Conservation (phyloP, 805 yeast genomes). For the Ogataea nonfermentans region DNA sequence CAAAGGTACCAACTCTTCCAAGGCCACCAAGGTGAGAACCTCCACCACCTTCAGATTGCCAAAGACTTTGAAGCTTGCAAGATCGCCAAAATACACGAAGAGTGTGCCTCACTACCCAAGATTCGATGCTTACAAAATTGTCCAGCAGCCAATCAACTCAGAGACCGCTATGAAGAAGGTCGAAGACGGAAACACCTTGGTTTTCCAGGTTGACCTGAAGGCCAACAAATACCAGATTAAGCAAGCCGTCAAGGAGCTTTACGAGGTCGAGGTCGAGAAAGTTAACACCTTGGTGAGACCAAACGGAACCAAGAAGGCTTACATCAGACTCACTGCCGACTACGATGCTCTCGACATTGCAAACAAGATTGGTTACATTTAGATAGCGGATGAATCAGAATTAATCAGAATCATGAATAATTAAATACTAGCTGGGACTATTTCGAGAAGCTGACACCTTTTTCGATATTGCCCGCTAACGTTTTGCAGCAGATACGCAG, state of each 20-base stretch:
- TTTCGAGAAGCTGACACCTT: conserved; percentile 43
- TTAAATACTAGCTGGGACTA: conserved; percentile 35
- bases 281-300: conserved; percentile 98
- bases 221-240: conserved; percentile 99
- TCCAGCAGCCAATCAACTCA: conserved; percentile 92
- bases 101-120: conserved; percentile 97
- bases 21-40: conserved; percentile 91
- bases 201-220: conserved; percentile 95
- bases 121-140: conserved; percentile 92
- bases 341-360: conserved; percentile 99
- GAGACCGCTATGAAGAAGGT: conserved; percentile 99
- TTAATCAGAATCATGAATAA: conserved; percentile 12
- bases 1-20: conserved; percentile 92
- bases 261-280: conserved; percentile 90
- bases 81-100: conserved; percentile 95
- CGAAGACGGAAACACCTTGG: conserved; percentile 98
- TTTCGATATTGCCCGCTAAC: conserved; percentile 52
- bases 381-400: conserved; percentile 34
- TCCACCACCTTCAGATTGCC: conserved; percentile 95
- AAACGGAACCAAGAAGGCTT: conserved; percentile 99
- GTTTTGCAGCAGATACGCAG: conserved; percentile 53
- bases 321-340: conserved; percentile 98
- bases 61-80: conserved; percentile 91
- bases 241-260: conserved; percentile 96
- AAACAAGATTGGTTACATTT: conserved; percentile 99